A percentile compares a stretch with the other conserved stretches of the same genome.
These are phyloP conservation scores for Lithohypha guttulata DNA, from an alignment of 2,329 filamentous ascomycete genomes.

Conservation along the genomic window DNA sequence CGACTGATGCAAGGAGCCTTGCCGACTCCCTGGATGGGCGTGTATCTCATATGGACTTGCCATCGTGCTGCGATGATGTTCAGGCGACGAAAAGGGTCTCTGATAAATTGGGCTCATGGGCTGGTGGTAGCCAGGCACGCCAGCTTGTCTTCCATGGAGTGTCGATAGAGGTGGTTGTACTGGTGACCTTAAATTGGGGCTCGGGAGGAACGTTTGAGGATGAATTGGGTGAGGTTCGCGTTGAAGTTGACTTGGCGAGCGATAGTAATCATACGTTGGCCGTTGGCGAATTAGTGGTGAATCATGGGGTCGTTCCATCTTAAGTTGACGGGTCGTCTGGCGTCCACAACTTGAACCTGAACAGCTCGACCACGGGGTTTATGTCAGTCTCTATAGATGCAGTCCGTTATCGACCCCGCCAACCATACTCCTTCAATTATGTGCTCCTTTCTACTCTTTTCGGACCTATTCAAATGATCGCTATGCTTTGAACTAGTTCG, in stretches of 20 bases:
- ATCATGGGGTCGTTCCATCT: too few species aligned
- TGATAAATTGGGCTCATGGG: constrained; percentile 18
- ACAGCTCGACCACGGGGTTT: too few species aligned
- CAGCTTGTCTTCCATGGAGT: constrained; percentile 10
- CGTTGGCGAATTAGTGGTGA: too few species aligned
- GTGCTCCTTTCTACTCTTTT: too few species aligned
- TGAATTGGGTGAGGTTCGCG: constrained; percentile 23
- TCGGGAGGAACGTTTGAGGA: background rate
- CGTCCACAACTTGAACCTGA: too few species aligned
- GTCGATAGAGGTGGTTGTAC: constrained; percentile 24
- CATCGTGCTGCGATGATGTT: constrained; percentile 6
- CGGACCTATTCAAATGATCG: too few species aligned
- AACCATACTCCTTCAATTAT: too few species aligned
- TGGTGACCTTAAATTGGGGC: constrained; percentile 25
- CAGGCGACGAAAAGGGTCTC: constrained; percentile 16
- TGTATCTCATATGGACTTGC: constrained; percentile 24
- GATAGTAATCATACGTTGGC: background rate
- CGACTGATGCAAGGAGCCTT: constrained; percentile 31
- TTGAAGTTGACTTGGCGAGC: constrained; percentile 23
- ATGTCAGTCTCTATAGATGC: too few species aligned
- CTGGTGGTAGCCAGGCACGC: constrained; percentile 16
- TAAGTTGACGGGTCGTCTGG: too few species aligned
- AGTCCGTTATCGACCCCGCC: too few species aligned
- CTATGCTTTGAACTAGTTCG: too few species aligned
- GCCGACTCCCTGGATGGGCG: constrained; percentile 31